Base-by-base conservation (phyloP, 495 filamentous ascomycete species). In the Talaromyces wortmannii region DNA sequence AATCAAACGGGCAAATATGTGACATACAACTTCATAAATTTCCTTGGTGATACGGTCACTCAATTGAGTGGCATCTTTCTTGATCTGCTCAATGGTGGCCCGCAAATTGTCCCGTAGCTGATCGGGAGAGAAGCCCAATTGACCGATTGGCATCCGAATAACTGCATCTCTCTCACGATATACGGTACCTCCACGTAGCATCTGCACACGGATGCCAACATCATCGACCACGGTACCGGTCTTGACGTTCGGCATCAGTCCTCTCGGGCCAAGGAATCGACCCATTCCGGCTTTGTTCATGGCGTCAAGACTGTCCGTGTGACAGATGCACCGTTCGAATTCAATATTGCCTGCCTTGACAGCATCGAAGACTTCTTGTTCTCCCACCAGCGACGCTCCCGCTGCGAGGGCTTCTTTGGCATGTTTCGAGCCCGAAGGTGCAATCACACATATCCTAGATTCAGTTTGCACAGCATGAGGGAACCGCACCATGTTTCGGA, bases 171-270 rank as follows among this genome's bases (percentile, higher is more conserved):
- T 81, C 71, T 98, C 94, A 61, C 90, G 82, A 70, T 96, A 98
- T 53, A 90, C 84, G 43, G 85, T 87, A 62, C 84, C 89, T 45
- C 92, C 92, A 5, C 89, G 81, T 70, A 97, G 78, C 50, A 89
- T 87, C 55, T 81, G 81, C 52, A 97, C 86, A 13, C 84, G 74
- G 4, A 71, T 57, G 43, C 77, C 79, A 5, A 95, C 79, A 70
- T 94, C 85, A 66, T 79, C 88, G 10, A 94, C 90, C 51, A 98
- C 84, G 3, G 94, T 96, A 52, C 89, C 91, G 18, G 78, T 79
- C 78, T 96, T 98, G 50, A 74, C 69, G 64, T 81, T 94, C 17
- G 94, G 94, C 95, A 98, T 97, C 64, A 98, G 70, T 7, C 91
- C 90, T 64, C 79, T 81, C 13, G 94, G 94, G 65, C 94, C 94